A percentile compares a stretch with the other conserved stretches of the same genome.
Conservation (phyloP, 306 rosid species). For the cucumber (Cucumis sativus) region Cucumber_9930_V3 NC_026657.2:6597501-6598000, state of each 20-base stretch:
- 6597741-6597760: conserved; percentile 17
- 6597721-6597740: conserved; percentile 92
- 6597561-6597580: background rate
- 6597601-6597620: conserved; percentile 66
- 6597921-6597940: conserved; percentile 19
- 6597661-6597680: conserved; percentile 47
- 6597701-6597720: conserved; percentile 75
- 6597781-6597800: background rate
- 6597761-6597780: background rate
- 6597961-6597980: background rate
- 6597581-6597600: conserved; percentile 23
- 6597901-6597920: conserved; percentile 81
- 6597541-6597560: background rate
- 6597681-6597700: conserved; percentile 72
- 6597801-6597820: conserved; percentile 54
- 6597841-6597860: conserved; percentile 85
- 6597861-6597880: conserved; percentile 56
- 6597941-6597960: background rate
- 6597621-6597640: conserved; percentile 82
- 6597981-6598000: conserved; percentile 65
- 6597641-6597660: conserved; percentile 34
- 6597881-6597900: conserved; percentile 80
- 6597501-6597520: conserved; percentile 35
- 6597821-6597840: conserved; percentile 90
- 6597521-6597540: background rate